Base-by-base conservation (phyloP, 768 basidiomycete genomes). In the Russula brevipes region DNA sequence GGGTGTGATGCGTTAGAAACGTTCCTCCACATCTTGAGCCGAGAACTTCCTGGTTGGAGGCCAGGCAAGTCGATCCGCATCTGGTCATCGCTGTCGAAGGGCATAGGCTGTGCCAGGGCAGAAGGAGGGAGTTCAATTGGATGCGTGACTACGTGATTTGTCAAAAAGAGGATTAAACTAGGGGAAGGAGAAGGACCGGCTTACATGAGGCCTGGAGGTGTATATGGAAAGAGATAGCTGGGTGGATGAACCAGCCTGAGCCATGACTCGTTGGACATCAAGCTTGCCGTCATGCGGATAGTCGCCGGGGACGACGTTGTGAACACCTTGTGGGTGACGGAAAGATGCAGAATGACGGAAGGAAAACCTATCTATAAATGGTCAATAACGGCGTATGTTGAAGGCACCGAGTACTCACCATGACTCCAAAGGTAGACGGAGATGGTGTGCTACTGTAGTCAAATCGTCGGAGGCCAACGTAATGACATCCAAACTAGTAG, bases 241-340 rank as follows among this genome's bases (percentile, higher is more conserved):
- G n/a, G n/a, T 78, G 55, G 67, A 78, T 47, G 69, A 77, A 54
- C 71, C 73, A 65, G 81, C 79, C 59, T 85, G 78, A 47, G 86
- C 84, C 90, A 98, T 94, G 51, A 98, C 84, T n/a, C n/a, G n/a
- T 1, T 98, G 83, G 1, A 97, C 71, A 74, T 98, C 97, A 4
- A 98, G 80, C 69, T 84, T 87, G 36, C 96, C 97, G 60, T 94
- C 89, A 70, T 94, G 89, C 31, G 94, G 89, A 71, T 89, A 97
- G 75, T 99, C 96, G 24, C 91, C 92, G 0, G 95, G 94, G 10
- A 98, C 83, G 55, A 95, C 86, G 71, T 97, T 97, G 64, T 83
- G 76, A 24, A 97, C 79, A 36, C 77, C 79, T 33, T 72, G 66
- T 7, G 81, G 73, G 75, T 90, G 86, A 56, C 74, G 78, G 68